Evolutionary conservation across 768 basidiomycete species (phyloP).

Genomic region (Asterophora parasitica): DNA sequence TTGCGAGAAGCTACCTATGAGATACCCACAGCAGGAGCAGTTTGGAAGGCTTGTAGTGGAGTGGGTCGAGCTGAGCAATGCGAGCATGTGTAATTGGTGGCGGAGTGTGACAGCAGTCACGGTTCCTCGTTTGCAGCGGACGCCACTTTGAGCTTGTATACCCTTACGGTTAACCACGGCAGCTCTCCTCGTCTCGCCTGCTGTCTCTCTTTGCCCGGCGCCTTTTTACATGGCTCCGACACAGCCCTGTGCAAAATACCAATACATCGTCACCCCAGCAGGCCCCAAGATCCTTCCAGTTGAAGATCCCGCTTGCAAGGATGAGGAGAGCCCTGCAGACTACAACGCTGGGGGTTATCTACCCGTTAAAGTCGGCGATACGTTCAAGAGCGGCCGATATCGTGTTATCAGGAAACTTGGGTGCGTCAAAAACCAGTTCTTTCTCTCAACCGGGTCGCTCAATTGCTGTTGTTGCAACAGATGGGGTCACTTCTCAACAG

Average conservation of each 20-base stretch:
- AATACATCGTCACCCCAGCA: constrained; percentile 65
- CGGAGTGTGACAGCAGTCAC: constrained; percentile 14
- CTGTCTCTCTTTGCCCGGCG: constrained; percentile 13
- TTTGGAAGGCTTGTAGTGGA: background rate
- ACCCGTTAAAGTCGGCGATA: constrained; percentile 74
- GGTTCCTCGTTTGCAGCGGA: constrained; percentile 11
- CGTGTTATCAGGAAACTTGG: constrained; percentile 87
- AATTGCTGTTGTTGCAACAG: constrained; percentile 31
- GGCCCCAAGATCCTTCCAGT: constrained; percentile 71
- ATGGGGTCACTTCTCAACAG: constrained; percentile 95
- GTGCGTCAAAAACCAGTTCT: constrained; percentile 31
- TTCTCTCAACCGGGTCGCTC: constrained; percentile 21
- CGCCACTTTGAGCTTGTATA: constrained; percentile 10
- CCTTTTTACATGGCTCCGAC: constrained; percentile 58
- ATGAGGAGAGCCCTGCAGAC: constrained; percentile 80
- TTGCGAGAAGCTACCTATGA: too few species aligned
- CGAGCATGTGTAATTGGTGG: constrained; percentile 2
- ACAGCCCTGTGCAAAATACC: constrained; percentile 63
- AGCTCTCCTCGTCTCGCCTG: constrained; percentile 11
- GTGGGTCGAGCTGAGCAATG: too few species aligned
- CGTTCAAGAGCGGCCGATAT: constrained; percentile 83
- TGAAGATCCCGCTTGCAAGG: constrained; percentile 59
- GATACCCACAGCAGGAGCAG: too few species aligned
- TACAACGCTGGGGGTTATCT: constrained; percentile 82
- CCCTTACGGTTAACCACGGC: constrained; percentile 1